Percentiles rank a stretch among this genome's conserved stretches.
Conservation (phyloP, 306 rosid genomes). For the Dryas alaskensis region DNA sequence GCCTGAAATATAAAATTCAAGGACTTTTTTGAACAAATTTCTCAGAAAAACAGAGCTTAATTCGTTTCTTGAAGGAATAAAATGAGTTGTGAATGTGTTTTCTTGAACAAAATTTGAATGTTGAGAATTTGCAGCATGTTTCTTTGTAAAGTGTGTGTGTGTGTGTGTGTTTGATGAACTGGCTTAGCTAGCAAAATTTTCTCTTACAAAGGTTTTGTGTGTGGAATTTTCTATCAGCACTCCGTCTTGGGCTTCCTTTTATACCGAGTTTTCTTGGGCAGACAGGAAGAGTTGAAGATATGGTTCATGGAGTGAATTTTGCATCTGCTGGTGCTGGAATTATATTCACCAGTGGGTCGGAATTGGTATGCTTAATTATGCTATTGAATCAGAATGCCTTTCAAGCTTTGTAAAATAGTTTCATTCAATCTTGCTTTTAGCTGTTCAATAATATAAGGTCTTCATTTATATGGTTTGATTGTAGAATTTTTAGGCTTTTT, state of each 20-base stretch:
- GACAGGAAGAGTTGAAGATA: constrained; percentile 48
- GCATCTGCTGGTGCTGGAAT: constrained; percentile 96
- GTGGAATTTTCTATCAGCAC: constrained; percentile 34
- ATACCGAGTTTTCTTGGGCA: constrained; percentile 87
- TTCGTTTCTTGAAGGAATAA: not conserved
- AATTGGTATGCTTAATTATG: constrained; percentile 51
- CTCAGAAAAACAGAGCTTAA: not conserved
- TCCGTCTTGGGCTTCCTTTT: constrained; percentile 82
- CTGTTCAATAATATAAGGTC: not conserved
- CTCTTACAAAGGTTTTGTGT: not conserved
- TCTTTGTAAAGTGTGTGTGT: too few species aligned
- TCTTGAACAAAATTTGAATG: not conserved
- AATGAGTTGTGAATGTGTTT: not conserved
- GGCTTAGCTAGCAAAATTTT: not conserved
- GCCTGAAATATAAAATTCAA: not conserved
- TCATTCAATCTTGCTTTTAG: too few species aligned
- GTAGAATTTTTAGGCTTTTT: not conserved
- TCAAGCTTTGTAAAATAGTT: too few species aligned
- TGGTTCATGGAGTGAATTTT: constrained; percentile 75
- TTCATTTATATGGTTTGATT: not conserved
- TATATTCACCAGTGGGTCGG: constrained; percentile 79
- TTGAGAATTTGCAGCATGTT: not conserved
- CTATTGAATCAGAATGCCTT: not conserved
- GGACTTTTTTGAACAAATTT: not conserved
- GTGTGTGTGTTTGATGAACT: constrained; percentile 11